phyloP scores from a whole-genome alignment of 192 early-diverging fungal genomes.

The Allomyces arbusculus region DNA sequence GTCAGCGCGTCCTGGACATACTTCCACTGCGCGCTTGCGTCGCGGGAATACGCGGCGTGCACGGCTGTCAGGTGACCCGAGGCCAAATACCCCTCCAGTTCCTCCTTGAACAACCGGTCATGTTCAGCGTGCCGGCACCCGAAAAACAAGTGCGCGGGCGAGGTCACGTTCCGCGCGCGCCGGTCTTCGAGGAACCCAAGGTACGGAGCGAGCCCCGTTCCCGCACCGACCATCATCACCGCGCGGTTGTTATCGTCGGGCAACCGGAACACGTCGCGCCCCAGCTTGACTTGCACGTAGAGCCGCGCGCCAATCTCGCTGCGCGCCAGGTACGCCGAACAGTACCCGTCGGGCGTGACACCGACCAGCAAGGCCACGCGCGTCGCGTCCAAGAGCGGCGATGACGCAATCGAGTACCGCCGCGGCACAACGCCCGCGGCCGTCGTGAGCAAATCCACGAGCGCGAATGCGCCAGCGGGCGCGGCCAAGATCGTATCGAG shows the following conservation, averaged over 20 bases:
- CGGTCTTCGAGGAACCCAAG: neutral
- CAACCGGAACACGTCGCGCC: neutral
- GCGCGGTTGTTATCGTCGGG: neutral
- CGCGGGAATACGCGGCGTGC: neutral
- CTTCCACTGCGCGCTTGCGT: neutral
- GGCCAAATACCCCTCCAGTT: neutral
- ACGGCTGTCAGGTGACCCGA: neutral
- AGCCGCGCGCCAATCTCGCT: neutral
- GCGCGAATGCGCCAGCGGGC: neutral
- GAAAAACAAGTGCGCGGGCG: neutral
- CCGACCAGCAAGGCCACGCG: neutral
- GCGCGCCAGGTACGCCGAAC: neutral
- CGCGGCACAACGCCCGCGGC: neutral
- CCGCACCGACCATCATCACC: neutral
- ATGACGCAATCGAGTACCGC: neutral
- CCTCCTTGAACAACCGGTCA: neutral
- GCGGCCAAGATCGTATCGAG: neutral
- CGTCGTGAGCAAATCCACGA: neutral
- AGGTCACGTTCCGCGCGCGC: neutral
- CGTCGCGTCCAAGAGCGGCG: neutral
- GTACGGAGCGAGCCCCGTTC: neutral
- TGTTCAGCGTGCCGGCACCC: neutral
- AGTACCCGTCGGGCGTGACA: neutral
- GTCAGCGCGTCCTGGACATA: neutral
- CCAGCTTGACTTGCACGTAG: neutral